Conservation (phyloP, 2,329 filamentous ascomycete genomes). For the Colletotrichum cordylinicola region DNA sequence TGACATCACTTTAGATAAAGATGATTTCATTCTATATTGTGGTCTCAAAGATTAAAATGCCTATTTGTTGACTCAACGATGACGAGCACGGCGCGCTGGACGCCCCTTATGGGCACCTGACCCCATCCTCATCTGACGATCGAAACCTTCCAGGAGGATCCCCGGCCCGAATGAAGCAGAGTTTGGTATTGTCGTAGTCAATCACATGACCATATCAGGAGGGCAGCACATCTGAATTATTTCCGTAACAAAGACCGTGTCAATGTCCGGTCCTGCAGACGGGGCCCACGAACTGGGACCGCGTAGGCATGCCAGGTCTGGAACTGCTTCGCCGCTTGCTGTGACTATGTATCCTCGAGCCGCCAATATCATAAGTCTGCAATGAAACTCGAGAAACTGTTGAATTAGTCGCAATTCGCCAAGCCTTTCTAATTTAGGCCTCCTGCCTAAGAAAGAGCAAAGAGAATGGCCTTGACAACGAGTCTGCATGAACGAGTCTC, state of each 20-base stretch:
- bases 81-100: neutral
- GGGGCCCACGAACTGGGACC: neutral
- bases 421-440: neutral
- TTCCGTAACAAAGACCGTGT: neutral
- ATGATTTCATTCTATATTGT: neutral
- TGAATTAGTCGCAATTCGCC: neutral
- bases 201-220: neutral
- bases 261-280: fast-evolving
- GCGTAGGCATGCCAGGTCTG: neutral
- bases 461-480: neutral
- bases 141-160: neutral
- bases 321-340: neutral
- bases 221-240: neutral
- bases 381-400: neutral
- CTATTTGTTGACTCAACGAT: neutral
- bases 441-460: neutral
- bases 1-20: neutral
- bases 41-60: neutral
- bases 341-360: neutral
- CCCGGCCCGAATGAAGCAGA: neutral
- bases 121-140: neutral
- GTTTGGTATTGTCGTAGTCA: neutral
- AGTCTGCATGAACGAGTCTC: fast-evolving
- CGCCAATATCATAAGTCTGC: neutral
- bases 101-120: neutral